These are phyloP conservation scores for Cercospora canescens DNA, from an alignment of 2,329 filamentous ascomycete genomes.

Conservation along the genomic window DNA sequence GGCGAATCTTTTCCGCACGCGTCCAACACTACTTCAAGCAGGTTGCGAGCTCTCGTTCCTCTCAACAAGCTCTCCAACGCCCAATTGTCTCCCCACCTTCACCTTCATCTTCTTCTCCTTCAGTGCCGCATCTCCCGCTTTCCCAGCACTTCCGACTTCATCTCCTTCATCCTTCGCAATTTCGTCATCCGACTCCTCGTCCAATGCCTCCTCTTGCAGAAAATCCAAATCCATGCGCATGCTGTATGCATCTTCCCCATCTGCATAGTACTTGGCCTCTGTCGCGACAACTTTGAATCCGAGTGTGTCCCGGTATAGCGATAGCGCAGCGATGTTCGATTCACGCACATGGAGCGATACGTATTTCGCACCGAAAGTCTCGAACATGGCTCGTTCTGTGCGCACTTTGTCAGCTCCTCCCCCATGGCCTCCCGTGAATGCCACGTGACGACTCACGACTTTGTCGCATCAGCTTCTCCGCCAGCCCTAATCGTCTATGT, in stretches of 20 bases:
- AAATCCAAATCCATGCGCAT: slow-evolving; percentile 82
- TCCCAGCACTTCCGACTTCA: slow-evolving; percentile 23
- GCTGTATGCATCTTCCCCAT: slow-evolving; percentile 92
- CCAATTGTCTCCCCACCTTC: slow-evolving; percentile 76
- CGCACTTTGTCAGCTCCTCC: slow-evolving; percentile 6
- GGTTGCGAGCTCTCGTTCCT: slow-evolving; percentile 22
- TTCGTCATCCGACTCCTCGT: slow-evolving; percentile 45
- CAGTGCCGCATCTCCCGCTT: slow-evolving; percentile 18
- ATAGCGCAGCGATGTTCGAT: slow-evolving; percentile 86
- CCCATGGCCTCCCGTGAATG: not conserved
- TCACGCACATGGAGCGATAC: slow-evolving; percentile 95
- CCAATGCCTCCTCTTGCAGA: slow-evolving; percentile 55
- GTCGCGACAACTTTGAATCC: slow-evolving; percentile 86
- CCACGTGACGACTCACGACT: slow-evolving; percentile 64
- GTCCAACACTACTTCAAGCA: not conserved
- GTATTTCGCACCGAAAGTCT: slow-evolving; percentile 87
- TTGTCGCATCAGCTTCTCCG: slow-evolving; percentile 97
- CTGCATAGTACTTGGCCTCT: slow-evolving; percentile 91
- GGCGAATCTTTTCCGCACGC: not conserved
- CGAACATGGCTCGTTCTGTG: slow-evolving; percentile 90
- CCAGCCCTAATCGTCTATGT: slow-evolving; percentile 84
- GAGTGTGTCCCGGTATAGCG: slow-evolving; percentile 88
- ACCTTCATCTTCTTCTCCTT: slow-evolving; percentile 72
- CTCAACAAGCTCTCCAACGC: slow-evolving; percentile 75
- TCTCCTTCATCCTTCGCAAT: slow-evolving; percentile 42